Evolutionary conservation across 1,284 basidiomycete genomes (phyloP), one percentile per base, ranked within the genome.

Genomic region (Exobasidium rhododendri): DNA sequence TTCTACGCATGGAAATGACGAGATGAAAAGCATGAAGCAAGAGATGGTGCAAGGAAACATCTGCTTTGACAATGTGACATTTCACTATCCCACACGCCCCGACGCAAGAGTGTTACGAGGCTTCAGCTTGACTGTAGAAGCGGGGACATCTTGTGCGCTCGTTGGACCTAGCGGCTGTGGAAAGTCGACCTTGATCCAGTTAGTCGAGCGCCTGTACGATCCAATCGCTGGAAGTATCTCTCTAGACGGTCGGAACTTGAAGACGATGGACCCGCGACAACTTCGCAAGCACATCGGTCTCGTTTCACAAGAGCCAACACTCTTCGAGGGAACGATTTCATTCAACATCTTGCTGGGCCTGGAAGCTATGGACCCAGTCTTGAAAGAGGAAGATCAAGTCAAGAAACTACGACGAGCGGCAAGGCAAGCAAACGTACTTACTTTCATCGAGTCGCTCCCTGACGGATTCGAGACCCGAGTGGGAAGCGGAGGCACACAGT

Each of bases 1-100:
- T n/a, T n/a, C n/a, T n/a, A n/a, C n/a, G n/a, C n/a, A n/a, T n/a
- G n/a, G n/a, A n/a, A n/a, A n/a, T n/a, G n/a, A n/a, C n/a, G n/a
- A n/a, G n/a, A n/a, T n/a, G n/a, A n/a, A n/a, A n/a, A n/a, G n/a
- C n/a, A n/a, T n/a, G 86, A 90, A 73, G 88, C 87, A 0, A 82
- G 83, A 0, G 87, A 88, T 56, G 93, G 94, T 59, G 86, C 50
- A 68, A 32, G 72, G 72, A 3, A 67, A 67, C 47, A 30, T 86
- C 74, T 84, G 52, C 46, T 63, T 96, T 66, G 87, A 93, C 71
- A 84, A 87, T 64, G 84, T 96, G n/a, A 90, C 93, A 81, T 97
- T 97, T 86, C 86, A 92, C 29, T 97, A 97, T 81, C 94, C 94
- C 1, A 92, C 92, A 2, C 86, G 94, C 61, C 90, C 91, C 28